phyloP scores from a whole-genome alignment of 2,329 filamentous ascomycete species.

The Cladorrhinum sp. region DNA sequence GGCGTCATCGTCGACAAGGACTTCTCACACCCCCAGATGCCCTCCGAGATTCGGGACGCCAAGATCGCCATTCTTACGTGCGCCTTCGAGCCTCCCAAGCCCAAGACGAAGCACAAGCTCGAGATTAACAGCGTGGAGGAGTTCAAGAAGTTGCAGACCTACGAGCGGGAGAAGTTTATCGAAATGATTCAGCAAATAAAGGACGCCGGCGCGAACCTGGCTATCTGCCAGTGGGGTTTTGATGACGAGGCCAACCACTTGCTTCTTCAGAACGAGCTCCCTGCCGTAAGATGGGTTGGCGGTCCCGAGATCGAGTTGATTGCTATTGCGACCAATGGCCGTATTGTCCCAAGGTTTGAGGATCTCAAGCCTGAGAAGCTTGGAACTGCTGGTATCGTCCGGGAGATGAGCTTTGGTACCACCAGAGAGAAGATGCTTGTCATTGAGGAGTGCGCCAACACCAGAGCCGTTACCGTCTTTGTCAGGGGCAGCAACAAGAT shows the following conservation, averaged over 20 bases:
- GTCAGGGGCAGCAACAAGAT: conserved; percentile 99
- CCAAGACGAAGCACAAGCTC: conserved; percentile 99
- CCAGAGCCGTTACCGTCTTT: conserved; percentile 91
- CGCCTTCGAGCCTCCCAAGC: conserved; percentile 97
- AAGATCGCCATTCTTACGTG: conserved; percentile 98
- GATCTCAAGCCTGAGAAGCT: conserved; percentile 90
- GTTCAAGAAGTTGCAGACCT: conserved; percentile 95
- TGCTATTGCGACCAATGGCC: conserved; percentile 95
- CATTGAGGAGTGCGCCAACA: conserved; percentile 99
- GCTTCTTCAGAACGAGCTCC: conserved; percentile 90
- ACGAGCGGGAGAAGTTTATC: conserved; percentile 93
- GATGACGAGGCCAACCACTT: conserved; percentile 99
- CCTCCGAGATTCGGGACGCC: conserved; percentile 87
- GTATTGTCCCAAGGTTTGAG: conserved; percentile 96
- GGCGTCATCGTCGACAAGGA: conserved; percentile 99
- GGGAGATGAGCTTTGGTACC: conserved; percentile 95
- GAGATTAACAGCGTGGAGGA: conserved; percentile 97
- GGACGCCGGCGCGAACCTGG: conserved; percentile 91
- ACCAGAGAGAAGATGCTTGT: conserved; percentile 99
- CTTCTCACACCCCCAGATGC: conserved; percentile 99
- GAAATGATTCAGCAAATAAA: conserved; percentile 99
- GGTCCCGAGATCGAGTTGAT: conserved; percentile 98
- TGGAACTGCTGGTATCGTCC: conserved; percentile 81
- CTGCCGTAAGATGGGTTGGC: conserved; percentile 95
- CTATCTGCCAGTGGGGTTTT: conserved; percentile 99